These are phyloP conservation scores for Amanita phalloides DNA, from an alignment of 768 basidiomycete species.

Conservation along the genomic window DNA sequence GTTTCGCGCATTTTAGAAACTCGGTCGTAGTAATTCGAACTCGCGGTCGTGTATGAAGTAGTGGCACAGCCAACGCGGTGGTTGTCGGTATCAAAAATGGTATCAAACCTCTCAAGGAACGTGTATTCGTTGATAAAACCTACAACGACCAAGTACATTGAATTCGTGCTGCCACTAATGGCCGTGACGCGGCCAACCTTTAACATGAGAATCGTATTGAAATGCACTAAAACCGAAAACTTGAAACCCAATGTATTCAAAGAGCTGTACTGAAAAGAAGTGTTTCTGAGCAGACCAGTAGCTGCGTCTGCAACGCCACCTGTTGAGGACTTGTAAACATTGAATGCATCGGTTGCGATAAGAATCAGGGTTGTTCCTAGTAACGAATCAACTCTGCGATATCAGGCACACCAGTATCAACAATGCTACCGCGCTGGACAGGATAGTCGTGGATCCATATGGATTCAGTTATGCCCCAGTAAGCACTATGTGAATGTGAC, in stretches of 20 bases:
- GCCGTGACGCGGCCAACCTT: conserved; percentile 48
- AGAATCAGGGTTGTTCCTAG: conserved; percentile 40
- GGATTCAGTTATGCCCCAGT: conserved; percentile 54
- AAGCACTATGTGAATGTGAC: conserved; percentile 32
- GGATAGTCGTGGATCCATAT: conserved; percentile 38
- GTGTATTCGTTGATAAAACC: conserved; percentile 49
- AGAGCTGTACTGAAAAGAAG: conserved; percentile 33
- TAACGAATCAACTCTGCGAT: background rate
- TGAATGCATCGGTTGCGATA: conserved; percentile 35
- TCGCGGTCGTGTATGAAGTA: conserved; percentile 37
- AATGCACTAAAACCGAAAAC: conserved; percentile 9
- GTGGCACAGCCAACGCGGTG: conserved; percentile 49
- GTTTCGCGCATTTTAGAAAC: no score
- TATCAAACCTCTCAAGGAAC: conserved; percentile 45
- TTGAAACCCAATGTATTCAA: conserved; percentile 49
- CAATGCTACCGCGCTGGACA: conserved; percentile 38
- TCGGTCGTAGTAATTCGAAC: conserved; percentile 29
- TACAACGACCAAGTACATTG: conserved; percentile 49
- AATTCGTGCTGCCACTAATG: conserved; percentile 39
- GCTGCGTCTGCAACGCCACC: conserved; percentile 27
- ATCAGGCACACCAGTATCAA: conserved; percentile 36
- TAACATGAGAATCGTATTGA: conserved; percentile 21
- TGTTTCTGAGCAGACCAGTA: conserved; percentile 44
- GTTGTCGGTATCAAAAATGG: conserved; percentile 24
- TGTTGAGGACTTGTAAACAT: conserved; percentile 32